Evolutionary conservation across 441 rosid species (phyloP).

Genomic region (Syzygium syzygioides): DNA sequence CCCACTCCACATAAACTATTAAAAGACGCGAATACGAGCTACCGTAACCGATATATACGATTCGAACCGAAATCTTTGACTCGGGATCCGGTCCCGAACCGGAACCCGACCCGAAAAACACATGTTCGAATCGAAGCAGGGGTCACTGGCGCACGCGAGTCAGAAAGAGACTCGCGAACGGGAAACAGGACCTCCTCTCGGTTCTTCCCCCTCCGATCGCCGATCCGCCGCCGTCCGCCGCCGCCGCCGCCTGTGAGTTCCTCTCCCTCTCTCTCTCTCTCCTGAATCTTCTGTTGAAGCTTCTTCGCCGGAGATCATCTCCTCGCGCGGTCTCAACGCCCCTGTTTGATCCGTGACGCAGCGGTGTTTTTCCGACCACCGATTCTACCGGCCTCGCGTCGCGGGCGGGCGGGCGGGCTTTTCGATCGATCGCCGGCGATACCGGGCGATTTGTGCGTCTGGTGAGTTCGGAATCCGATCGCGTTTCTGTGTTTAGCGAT

Average conservation of each 20-base stretch:
- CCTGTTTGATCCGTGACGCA: not conserved
- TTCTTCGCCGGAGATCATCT: not conserved
- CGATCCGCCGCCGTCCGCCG: not conserved
- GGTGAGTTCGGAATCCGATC: not conserved
- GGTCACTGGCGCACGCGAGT: not conserved
- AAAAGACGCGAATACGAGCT: no score
- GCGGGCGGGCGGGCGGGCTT: not conserved
- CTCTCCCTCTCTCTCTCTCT: not conserved
- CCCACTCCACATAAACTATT: no score
- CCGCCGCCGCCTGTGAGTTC: not conserved
- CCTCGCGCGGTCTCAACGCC: not conserved
- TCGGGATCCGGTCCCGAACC: not conserved
- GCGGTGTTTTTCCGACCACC: not conserved
- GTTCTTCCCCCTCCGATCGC: not conserved
- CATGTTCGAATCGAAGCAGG: not conserved
- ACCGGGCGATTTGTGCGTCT: not conserved
- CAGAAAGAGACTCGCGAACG: not conserved
- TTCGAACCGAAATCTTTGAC: not conserved
- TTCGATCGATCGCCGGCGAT: not conserved
- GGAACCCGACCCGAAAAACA: not conserved
- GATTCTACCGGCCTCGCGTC: not conserved
- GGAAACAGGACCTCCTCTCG: not conserved
- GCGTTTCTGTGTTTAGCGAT: not conserved
- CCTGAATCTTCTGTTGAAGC: not conserved
- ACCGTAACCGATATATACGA: no score